These are phyloP conservation scores for Aquilaria sinensis DNA, from an alignment of 345 rosid species.

Conservation along the genomic window DNA sequence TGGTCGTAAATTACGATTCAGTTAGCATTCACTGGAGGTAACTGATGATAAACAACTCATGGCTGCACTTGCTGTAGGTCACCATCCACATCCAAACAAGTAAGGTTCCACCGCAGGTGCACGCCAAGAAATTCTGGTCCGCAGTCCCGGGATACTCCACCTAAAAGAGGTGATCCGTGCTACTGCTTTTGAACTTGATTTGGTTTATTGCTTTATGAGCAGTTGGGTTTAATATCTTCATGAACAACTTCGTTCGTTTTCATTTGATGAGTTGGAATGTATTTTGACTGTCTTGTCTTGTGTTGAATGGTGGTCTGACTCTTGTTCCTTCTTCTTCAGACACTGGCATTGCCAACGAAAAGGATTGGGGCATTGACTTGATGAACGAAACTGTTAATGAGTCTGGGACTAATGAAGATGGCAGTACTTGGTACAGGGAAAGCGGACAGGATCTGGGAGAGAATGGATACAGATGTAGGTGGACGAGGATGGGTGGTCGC, in stretches of 20 bases:
- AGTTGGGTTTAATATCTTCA: neutral
- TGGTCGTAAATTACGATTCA: too few species aligned
- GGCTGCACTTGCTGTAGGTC: constrained; percentile 37
- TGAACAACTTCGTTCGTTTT: neutral
- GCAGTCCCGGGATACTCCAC: constrained; percentile 90
- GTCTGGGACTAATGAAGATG: constrained; percentile 89
- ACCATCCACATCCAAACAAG: constrained; percentile 61
- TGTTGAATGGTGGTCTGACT: constrained; percentile 6
- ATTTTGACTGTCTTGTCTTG: constrained; percentile 6
- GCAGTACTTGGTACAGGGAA: constrained; percentile 86
- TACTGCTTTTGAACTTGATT: constrained; percentile 1
- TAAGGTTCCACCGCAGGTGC: constrained; percentile 74
- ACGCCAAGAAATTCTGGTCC: constrained; percentile 82
- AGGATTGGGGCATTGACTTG: constrained; percentile 93
- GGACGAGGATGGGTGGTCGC: constrained; percentile 96
- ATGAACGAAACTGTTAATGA: constrained; percentile 78
- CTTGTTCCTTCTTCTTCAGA: constrained; percentile 35
- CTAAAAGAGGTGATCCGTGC: constrained; percentile 66
- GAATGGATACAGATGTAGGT: constrained; percentile 91
- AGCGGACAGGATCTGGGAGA: constrained; percentile 82
- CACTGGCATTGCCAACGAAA: constrained; percentile 97
- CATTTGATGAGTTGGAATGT: neutral
- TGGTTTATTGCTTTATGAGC: neutral
- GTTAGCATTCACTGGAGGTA: too few species aligned
- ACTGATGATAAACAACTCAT: too few species aligned